Evolutionary conservation across 495 filamentous ascomycete genomes (phyloP).

Genomic region (Patellaria atrata): DNA sequence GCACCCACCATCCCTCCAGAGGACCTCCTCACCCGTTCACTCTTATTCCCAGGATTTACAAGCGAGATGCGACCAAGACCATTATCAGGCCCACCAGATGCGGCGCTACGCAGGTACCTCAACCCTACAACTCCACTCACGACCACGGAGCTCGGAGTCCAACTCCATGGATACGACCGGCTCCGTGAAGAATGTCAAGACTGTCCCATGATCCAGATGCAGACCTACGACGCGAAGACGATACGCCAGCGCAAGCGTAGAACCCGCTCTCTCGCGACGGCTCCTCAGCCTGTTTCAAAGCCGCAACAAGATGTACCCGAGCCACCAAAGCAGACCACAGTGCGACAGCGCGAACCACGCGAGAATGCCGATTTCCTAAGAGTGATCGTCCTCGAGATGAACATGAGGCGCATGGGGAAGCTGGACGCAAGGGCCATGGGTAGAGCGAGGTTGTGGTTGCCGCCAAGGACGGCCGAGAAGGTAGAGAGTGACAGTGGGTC

Average conservation of each 20-base stretch:
- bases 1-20: constrained; percentile 58
- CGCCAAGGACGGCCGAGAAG: constrained; percentile 68
- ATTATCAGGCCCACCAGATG: constrained; percentile 59
- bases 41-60: constrained; percentile 67
- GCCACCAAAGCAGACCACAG: constrained; percentile 26
- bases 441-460: constrained; percentile 72
- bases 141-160: constrained; percentile 50
- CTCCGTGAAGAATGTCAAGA: constrained; percentile 6
- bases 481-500: too few relatives aligned
- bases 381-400: constrained; percentile 91
- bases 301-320: too few relatives aligned
- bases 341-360: constrained; percentile 73
- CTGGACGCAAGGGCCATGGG: constrained; percentile 73
- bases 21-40: constrained; percentile 77
- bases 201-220: constrained; percentile 26
- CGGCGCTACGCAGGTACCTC: constrained; percentile 79
- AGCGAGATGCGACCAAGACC: constrained; percentile 79
- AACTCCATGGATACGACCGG: constrained; percentile 32
- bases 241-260: constrained; percentile 10
- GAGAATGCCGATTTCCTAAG: constrained; percentile 92
- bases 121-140: constrained; percentile 51
- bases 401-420: constrained; percentile 87
- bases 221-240: constrained; percentile 27
- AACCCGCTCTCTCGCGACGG: constrained; percentile 7
- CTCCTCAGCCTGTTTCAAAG: constrained; percentile 21